Evolutionary conservation across 305 asterid species (phyloP).

Genomic region (Solanum hybrid): DNA sequence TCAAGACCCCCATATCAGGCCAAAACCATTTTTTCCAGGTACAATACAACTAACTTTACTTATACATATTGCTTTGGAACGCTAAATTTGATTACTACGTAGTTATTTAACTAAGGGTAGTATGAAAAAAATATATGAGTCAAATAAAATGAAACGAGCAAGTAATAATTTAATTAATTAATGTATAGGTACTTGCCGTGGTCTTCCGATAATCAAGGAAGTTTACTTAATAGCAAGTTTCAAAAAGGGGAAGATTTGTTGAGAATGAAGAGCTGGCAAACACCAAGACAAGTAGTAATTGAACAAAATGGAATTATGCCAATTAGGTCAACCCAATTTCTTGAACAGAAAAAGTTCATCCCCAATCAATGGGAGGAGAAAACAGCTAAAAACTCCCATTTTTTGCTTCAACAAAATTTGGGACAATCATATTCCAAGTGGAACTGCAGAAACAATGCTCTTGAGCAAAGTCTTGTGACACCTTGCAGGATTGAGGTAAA

Average conservation of each 20-base stretch:
- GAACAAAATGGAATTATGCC: slow-evolving; percentile 17
- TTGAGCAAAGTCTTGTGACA: background rate
- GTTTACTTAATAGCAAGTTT: slow-evolving; percentile 7
- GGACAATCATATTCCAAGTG: background rate
- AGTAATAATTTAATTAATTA: background rate
- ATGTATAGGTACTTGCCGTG: slow-evolving; percentile 27
- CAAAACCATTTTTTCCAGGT: slow-evolving; percentile 32
- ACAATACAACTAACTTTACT: background rate
- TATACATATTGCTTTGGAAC: background rate
- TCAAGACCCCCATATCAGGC: slow-evolving; percentile 9
- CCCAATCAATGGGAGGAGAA: slow-evolving; percentile 24
- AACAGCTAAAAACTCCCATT: background rate
- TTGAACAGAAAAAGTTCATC: slow-evolving; percentile 37
- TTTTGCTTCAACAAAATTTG: slow-evolving; percentile 2
- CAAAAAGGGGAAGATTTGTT: background rate
- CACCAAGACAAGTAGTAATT: background rate
- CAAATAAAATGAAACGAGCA: background rate
- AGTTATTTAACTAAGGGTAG: no score
- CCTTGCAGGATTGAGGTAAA: background rate
- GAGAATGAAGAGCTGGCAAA: slow-evolving; percentile 13
- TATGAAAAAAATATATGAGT: no score
- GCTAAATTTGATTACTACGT: background rate
- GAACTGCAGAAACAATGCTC: background rate
- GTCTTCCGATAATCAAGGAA: slow-evolving; percentile 26
- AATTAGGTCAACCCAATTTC: slow-evolving; percentile 30